These are phyloP conservation scores for Halteria grandinella DNA, from an alignment of 73 alveolate species.

Conservation along the genomic window DNA sequence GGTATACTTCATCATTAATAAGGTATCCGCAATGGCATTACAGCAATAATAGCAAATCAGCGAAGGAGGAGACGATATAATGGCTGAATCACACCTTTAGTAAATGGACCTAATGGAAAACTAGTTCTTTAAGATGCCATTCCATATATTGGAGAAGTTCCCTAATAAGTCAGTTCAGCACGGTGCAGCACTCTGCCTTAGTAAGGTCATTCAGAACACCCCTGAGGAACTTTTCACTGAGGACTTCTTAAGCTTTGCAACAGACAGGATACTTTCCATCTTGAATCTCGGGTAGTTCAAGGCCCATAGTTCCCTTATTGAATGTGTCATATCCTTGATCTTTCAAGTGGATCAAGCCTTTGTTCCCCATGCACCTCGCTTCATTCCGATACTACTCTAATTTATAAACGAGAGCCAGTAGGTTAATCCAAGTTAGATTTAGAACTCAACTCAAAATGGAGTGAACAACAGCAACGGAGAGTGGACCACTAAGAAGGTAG, in stretches of 20 bases:
- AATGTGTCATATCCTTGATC: conserved; percentile 81
- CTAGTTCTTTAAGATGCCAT: conserved; percentile 14
- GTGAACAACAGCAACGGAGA: no score
- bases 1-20: conserved; percentile 53
- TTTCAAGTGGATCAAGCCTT: conserved; percentile 89
- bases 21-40: no score
- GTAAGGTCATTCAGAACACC: conserved; percentile 87
- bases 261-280: conserved; percentile 63
- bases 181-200: conserved; percentile 85
- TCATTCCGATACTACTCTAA: conserved; percentile 82
- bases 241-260: conserved; percentile 64
- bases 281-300: conserved; percentile 53
- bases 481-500: conserved; percentile 88
- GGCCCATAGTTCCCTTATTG: conserved; percentile 80
- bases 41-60: no score
- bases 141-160: conserved; percentile 27
- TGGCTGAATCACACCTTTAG: no score
- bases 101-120: conserved; percentile 3
- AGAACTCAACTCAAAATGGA: no score
- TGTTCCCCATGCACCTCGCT: conserved; percentile 82
- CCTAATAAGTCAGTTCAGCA: conserved; percentile 54
- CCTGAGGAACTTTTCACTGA: conserved; percentile 79
- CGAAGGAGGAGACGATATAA: conserved; percentile 45
- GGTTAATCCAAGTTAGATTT: no score
- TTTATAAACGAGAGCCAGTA: conserved; percentile 70